Percentiles rank a stretch among this genome's conserved stretches.
Conservation (phyloP, 2,329 filamentous ascomycete genomes). For the Cladosporium colombiae region DNA sequence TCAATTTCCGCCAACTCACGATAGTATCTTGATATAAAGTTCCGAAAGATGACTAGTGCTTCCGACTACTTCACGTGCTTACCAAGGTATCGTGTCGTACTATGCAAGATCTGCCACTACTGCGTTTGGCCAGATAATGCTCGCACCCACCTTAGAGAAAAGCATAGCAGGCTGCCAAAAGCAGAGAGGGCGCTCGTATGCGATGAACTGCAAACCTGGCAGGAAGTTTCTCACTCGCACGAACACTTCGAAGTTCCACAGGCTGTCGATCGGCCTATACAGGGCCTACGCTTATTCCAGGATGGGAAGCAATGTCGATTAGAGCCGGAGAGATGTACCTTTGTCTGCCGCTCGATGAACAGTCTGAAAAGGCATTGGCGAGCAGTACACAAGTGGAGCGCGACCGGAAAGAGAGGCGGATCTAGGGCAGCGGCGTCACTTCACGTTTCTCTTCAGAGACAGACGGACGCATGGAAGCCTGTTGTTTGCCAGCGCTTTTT, state of each 20-base stretch:
- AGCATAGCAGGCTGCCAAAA: not conserved
- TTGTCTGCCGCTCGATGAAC: no score
- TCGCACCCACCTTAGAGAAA: constrained; percentile 5
- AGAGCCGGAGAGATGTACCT: no score
- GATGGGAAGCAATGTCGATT: no score
- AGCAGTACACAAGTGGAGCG: not conserved
- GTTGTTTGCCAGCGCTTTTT: no score
- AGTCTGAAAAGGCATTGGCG: no score
- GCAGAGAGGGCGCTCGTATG: not conserved
- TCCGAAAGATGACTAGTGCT: not conserved
- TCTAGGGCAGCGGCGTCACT: no score
- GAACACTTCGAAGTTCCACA: no score
- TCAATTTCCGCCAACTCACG: not conserved
- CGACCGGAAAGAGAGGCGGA: not conserved
- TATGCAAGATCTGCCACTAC: constrained; percentile 5
- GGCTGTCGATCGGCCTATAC: no score
- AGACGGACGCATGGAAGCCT: no score
- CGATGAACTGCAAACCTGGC: not conserved
- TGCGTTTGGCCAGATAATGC: constrained; percentile 3
- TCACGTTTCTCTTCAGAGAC: no score
- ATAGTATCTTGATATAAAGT: not conserved
- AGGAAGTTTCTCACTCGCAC: no score
- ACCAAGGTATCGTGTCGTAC: not conserved
- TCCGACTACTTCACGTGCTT: not conserved
- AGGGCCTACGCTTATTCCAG: no score